These are phyloP conservation scores for Miscanthus lutarioriparius DNA, from an alignment of 176 grass and related monocot genomes.

Conservation along the genomic window DNA sequence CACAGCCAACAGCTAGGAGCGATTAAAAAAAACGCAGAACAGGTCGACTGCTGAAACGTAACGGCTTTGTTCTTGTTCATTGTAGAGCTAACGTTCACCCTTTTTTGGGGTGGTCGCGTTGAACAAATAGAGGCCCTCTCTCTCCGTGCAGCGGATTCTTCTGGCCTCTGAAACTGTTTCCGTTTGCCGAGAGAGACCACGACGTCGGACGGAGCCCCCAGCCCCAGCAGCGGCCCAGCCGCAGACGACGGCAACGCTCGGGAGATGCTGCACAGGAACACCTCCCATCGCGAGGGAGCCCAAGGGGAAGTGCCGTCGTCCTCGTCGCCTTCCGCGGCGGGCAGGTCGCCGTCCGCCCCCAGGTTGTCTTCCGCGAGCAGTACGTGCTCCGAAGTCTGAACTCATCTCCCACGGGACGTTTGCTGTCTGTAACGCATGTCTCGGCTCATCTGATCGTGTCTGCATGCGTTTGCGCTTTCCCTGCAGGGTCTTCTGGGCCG, in stretches of 20 bases:
- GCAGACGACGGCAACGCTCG: not conserved
- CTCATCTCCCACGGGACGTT: not conserved
- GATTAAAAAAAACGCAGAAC: not conserved
- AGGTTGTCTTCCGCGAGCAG: no score
- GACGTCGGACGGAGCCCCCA: not conserved
- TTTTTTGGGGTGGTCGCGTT: slow-evolving; percentile 3
- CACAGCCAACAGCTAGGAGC: not conserved
- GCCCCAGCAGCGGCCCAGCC: no score
- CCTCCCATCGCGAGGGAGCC: not conserved
- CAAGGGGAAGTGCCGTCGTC: not conserved
- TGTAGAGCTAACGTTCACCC: not conserved
- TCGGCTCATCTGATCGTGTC: not conserved
- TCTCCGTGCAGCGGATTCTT: not conserved
- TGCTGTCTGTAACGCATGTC: not conserved
- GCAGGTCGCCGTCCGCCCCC: not conserved
- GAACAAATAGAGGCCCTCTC: not conserved
- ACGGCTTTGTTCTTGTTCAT: not conserved
- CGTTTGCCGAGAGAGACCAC: not conserved
- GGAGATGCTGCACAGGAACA: slow-evolving; percentile 18
- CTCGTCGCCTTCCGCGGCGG: not conserved
- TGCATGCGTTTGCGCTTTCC: not conserved
- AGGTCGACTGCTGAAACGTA: not conserved
- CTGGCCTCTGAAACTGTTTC: not conserved
- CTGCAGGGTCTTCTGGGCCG: not conserved
- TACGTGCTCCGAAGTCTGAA: not conserved